These are phyloP conservation scores for Cenchrus fungigraminus DNA, from an alignment of 176 grass and related monocot genomes.

Conservation along the genomic window DNA sequence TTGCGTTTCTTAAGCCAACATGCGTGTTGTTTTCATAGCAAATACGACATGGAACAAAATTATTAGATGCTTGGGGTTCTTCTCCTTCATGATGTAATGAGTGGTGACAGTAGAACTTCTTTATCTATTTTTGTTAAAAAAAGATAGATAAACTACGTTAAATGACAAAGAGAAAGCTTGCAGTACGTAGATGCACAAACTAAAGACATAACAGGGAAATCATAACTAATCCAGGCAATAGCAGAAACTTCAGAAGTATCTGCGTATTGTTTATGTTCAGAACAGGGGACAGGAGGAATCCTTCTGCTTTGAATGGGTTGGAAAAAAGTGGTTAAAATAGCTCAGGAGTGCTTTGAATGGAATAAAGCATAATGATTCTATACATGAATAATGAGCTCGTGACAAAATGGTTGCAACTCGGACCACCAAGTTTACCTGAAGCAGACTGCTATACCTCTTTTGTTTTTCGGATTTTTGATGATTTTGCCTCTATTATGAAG, in stretches of 20 bases:
- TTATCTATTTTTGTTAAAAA: neutral
- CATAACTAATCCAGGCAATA: slow-evolving; percentile 3
- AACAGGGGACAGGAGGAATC: slow-evolving; percentile 50
- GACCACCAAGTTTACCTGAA: neutral
- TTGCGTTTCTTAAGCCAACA: slow-evolving; percentile 18
- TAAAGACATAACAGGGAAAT: neutral
- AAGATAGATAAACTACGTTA: neutral
- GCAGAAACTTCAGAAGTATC: slow-evolving; percentile 28
- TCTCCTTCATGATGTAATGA: slow-evolving; percentile 38
- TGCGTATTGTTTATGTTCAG: slow-evolving; percentile 36
- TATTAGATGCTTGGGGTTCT: slow-evolving; percentile 35
- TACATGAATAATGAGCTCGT: slow-evolving; percentile 11
- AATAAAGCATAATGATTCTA: slow-evolving; percentile 48
- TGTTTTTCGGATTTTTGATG: too few relatives aligned
- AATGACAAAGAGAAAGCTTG: slow-evolving; percentile 15
- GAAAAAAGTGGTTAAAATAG: slow-evolving; percentile 53
- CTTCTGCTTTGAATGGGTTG: slow-evolving; percentile 21
- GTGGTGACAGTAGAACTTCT: slow-evolving; percentile 1
- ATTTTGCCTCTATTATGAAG: too few relatives aligned
- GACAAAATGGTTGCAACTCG: slow-evolving; percentile 37
- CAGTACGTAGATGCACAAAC: slow-evolving; percentile 7
- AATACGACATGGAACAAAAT: slow-evolving; percentile 1
- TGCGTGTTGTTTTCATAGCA: slow-evolving; percentile 35
- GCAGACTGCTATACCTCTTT: neutral
- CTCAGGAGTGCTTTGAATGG: slow-evolving; percentile 19